Evolutionary conservation across 805 yeast species (phyloP), one percentile per base, ranked within the genome.

Genomic region (Kuraishia cidri): DNA sequence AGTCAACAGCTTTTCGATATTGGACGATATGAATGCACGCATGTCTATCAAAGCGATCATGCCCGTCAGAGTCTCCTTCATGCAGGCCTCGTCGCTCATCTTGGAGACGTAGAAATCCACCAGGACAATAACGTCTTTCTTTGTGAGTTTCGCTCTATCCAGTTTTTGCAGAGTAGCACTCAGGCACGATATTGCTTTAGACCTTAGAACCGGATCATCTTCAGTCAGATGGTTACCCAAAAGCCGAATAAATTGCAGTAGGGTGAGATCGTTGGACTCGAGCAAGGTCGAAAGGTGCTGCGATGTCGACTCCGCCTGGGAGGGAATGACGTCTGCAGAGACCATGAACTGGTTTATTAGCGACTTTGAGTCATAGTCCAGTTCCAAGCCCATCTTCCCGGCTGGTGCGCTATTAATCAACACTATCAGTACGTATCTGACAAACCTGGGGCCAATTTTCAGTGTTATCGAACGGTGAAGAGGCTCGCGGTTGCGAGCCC

Each of bases 31-130:
- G 43, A 75, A 73, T 33, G 61, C 67, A n/a, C 61, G 56, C 78
- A 73, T 76, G 21, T 41, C 37, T 4, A 72, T 58, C 9, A 86
- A 50, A 1, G 75, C 61, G 12, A 46, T 47, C 6, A 88, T 41
- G 0, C 86, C 87, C 7, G 46, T 49, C 3, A 80, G 51, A 1
- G 78, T 66, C 37, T 72, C 72, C 24, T 58, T 58, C 20, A 75
- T 46, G 27, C 80, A 66, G 3, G 62, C 54, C 11, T 66, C 62
- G 46, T 87, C 96, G 9, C 75, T 81, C 15, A 85, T 52, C 42
- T 90, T 80, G 12, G 76, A 74, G 11, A 67, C 38, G 35, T 75
- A 69, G 51, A 90, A 90, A 5, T 69, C 66, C 12, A 68, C 35
- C 33, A 75, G 52, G 9, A 72, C 79, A 17, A 52, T 46, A 6